These are phyloP conservation scores for Urtica urens DNA, from an alignment of 306 rosid genomes.

Conservation along the genomic window DNA sequence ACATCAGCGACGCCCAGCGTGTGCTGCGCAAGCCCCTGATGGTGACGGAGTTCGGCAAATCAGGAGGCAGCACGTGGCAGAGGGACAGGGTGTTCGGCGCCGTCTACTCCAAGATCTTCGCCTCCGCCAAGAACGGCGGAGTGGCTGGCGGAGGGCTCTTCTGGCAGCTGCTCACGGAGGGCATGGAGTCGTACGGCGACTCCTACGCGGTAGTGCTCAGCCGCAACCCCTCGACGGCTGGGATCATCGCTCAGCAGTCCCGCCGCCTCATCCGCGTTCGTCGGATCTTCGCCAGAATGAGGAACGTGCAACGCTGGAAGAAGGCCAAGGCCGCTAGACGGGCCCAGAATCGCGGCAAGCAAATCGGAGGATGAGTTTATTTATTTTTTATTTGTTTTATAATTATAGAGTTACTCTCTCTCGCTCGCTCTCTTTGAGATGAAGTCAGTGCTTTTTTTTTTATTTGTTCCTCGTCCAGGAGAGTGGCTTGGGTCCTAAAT, in stretches of 20 bases:
- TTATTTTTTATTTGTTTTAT: background rate
- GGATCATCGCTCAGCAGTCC: slow-evolving; percentile 58
- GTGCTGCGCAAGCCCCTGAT: slow-evolving; percentile 55
- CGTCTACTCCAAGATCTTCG: slow-evolving; percentile 62
- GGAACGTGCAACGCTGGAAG: slow-evolving; percentile 38
- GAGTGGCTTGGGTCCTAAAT: slow-evolving; percentile 22
- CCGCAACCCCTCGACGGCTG: slow-evolving; percentile 63
- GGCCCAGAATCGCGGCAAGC: slow-evolving; percentile 31
- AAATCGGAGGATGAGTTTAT: slow-evolving; percentile 33
- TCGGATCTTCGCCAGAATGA: slow-evolving; percentile 35
- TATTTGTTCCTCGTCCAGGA: slow-evolving; percentile 38
- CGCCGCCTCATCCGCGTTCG: slow-evolving; percentile 43
- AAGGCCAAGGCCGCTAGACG: slow-evolving; percentile 33
- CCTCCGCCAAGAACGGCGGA: slow-evolving; percentile 65
- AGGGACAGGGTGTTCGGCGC: slow-evolving; percentile 54
- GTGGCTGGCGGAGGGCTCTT: slow-evolving; percentile 68
- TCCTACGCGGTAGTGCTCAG: slow-evolving; percentile 68
- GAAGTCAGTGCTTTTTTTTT: no score
- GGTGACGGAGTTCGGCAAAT: slow-evolving; percentile 67
- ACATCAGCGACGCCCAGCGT: slow-evolving; percentile 57
- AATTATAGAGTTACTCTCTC: no score
- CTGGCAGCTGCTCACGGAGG: slow-evolving; percentile 84
- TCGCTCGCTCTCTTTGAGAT: slow-evolving; percentile 48
- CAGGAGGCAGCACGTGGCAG: slow-evolving; percentile 43
- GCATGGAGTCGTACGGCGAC: slow-evolving; percentile 71